Percentiles rank a stretch among this genome's conserved stretches.
Conservation (phyloP, 768 basidiomycete species). For the Termitomyces sp. region DNA sequence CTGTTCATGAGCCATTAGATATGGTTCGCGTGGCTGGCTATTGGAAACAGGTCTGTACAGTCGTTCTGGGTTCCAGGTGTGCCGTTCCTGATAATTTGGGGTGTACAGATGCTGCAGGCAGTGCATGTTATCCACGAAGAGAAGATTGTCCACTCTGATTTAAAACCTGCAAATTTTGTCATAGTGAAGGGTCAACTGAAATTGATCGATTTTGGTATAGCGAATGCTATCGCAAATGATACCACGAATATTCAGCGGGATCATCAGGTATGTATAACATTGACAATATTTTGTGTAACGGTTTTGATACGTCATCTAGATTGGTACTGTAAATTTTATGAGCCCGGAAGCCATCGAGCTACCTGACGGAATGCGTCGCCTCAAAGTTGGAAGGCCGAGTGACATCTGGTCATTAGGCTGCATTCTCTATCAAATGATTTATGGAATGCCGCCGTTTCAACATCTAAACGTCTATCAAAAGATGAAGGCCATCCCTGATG, state of each 20-base stretch:
- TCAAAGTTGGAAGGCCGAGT: slow-evolving; percentile 93
- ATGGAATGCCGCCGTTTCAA: slow-evolving; percentile 90
- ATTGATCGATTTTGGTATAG: slow-evolving; percentile 99
- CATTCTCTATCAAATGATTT: slow-evolving; percentile 98
- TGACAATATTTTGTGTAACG: neutral
- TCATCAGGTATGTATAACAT: slow-evolving; percentile 61
- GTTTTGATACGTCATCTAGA: slow-evolving; percentile 37
- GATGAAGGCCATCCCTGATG: slow-evolving; percentile 91
- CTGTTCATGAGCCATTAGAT: slow-evolving; percentile 79
- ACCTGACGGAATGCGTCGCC: slow-evolving; percentile 79
- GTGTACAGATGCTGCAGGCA: slow-evolving; percentile 87
- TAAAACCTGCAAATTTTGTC: slow-evolving; percentile 98
- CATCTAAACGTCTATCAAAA: slow-evolving; percentile 81
- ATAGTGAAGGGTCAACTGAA: slow-evolving; percentile 93
- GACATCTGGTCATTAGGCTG: slow-evolving; percentile 99
- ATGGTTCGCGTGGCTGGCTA: slow-evolving; percentile 95
- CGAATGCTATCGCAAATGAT: slow-evolving; percentile 97
- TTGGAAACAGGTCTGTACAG: slow-evolving; percentile 83
- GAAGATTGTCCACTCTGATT: slow-evolving; percentile 97
- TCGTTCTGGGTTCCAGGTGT: neutral
- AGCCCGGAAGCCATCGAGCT: slow-evolving; percentile 95
- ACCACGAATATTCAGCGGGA: slow-evolving; percentile 98
- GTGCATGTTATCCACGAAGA: slow-evolving; percentile 99
- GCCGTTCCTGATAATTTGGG: neutral
- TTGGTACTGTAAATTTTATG: slow-evolving; percentile 99